Percentiles rank a stretch among this genome's conserved stretches.
Conservation (phyloP, 805 yeast genomes). For the Nakazawaea laoshanensis region DNA sequence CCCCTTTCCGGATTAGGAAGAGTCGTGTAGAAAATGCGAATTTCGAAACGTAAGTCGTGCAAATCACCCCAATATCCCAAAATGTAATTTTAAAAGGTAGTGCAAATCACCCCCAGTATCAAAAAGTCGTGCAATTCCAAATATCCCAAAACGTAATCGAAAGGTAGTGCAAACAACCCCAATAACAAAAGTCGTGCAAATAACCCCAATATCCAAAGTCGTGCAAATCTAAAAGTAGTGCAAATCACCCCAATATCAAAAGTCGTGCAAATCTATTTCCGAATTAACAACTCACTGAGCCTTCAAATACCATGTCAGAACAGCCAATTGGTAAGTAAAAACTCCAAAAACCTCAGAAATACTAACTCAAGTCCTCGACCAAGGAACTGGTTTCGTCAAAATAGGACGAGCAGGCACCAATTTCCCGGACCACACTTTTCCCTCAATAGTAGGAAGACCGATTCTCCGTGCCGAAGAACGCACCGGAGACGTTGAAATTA, state of each 20-base stretch:
- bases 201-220: neutral
- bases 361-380: constrained; percentile 68
- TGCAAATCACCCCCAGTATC: too few relatives aligned
- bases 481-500: constrained; percentile 66
- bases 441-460: constrained; percentile 96
- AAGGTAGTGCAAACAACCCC: neutral
- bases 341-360: neutral
- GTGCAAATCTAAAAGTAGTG: neutral
- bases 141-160: too few relatives aligned
- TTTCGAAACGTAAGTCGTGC: too few relatives aligned
- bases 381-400: constrained; percentile 98
- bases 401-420: constrained; percentile 96
- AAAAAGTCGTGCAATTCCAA: too few relatives aligned
- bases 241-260: neutral
- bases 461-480: constrained; percentile 95
- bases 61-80: too few relatives aligned
- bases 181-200: neutral
- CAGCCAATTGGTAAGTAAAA: constrained; percentile 13
- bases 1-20: too few relatives aligned
- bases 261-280: neutral
- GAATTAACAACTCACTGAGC: neutral
- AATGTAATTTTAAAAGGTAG: too few relatives aligned
- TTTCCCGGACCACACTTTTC: constrained; percentile 95
- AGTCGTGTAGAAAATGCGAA: too few relatives aligned
- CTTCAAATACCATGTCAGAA: constrained; percentile 9